Percentiles rank a stretch among this genome's conserved stretches.
Conservation (phyloP, 495 filamentous ascomycete species). For the Cryomyces antarcticus region DNA sequence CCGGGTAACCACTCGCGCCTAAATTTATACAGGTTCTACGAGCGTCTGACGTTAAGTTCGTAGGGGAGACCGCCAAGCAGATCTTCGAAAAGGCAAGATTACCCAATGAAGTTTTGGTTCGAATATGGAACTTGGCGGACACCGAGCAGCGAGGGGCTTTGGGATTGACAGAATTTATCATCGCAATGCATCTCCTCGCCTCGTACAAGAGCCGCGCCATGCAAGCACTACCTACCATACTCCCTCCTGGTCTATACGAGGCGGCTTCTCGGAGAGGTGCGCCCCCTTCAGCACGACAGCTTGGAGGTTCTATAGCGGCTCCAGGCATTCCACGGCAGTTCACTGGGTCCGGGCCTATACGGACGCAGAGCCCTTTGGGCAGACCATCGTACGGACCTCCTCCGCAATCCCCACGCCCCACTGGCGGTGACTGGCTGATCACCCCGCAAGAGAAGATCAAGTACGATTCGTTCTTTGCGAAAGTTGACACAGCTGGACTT, state of each 20-base stretch:
- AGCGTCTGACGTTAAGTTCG: background rate
- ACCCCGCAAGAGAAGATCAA: constrained; percentile 61
- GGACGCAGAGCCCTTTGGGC: constrained; percentile 52
- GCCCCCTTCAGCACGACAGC: constrained; percentile 13
- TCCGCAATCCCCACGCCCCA: constrained; percentile 36
- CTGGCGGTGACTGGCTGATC: constrained; percentile 64
- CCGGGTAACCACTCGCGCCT: constrained; percentile 43
- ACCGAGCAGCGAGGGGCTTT: constrained; percentile 78
- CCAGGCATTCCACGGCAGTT: constrained; percentile 33
- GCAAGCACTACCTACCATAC: constrained; percentile 54
- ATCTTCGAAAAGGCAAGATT: constrained; percentile 88
- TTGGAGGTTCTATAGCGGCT: constrained; percentile 29
- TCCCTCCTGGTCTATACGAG: constrained; percentile 78
- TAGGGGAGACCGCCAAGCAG: constrained; percentile 67
- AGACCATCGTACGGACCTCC: constrained; percentile 29
- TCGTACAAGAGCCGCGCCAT: constrained; percentile 72
- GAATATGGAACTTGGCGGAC: constrained; percentile 89
- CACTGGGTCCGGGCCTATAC: constrained; percentile 36
- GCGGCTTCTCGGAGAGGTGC: constrained; percentile 58
- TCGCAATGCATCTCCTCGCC: constrained; percentile 91
- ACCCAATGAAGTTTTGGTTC: constrained; percentile 73
- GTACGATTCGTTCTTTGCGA: constrained; percentile 68
- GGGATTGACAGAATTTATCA: constrained; percentile 83
- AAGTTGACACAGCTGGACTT: constrained; percentile 54
- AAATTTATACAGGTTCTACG: background rate